A percentile compares a stretch with the other conserved stretches of the same genome.
Conservation (phyloP, 257 asterid genomes). For the Capsicum chinense region DNA sequence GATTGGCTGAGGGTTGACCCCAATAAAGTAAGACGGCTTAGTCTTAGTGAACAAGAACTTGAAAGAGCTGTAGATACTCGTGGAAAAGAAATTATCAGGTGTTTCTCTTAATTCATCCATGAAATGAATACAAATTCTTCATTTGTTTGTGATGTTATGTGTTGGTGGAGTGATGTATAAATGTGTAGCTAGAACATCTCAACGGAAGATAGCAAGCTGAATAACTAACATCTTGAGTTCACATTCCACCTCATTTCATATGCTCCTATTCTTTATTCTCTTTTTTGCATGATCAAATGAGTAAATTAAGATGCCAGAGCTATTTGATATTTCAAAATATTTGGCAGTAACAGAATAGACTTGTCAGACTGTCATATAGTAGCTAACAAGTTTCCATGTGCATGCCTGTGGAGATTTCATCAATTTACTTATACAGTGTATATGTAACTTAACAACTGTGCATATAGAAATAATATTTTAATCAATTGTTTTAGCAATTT, state of each 20-base stretch:
- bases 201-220: background rate
- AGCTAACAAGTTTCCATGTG: background rate
- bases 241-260: background rate
- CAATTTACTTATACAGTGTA: background rate
- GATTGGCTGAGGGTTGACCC: constrained; percentile 62
- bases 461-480: background rate
- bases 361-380: background rate
- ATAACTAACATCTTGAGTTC: background rate
- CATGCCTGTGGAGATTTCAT: constrained; percentile 1
- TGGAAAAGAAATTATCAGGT: constrained; percentile 67
- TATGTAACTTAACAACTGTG: constrained; percentile 10
- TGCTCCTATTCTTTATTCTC: background rate
- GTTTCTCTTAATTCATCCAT: constrained; percentile 27
- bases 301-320: constrained; percentile 12
- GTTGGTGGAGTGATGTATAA: background rate
- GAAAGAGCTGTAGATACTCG: constrained; percentile 56
- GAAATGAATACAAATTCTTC: constrained; percentile 16
- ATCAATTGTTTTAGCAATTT: background rate
- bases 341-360: background rate
- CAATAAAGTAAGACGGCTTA: constrained; percentile 71
- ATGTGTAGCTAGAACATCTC: constrained; percentile 13
- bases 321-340: background rate
- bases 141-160: background rate
- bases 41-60: constrained; percentile 74
- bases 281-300: background rate